phyloP scores from a whole-genome alignment of 78 protist species.

The Carpediemonas membranifera region DNA sequence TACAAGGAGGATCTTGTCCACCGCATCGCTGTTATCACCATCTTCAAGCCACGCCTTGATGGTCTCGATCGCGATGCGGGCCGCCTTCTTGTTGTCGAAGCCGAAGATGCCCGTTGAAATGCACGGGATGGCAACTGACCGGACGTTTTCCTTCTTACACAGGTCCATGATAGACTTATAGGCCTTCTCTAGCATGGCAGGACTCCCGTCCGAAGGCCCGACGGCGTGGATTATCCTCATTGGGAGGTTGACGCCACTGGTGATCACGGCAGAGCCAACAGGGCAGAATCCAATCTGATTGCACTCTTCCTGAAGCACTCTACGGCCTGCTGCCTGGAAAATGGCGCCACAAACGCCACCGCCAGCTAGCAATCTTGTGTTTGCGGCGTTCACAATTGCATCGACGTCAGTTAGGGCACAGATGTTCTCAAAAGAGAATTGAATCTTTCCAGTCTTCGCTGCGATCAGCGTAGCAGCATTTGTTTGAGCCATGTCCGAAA shows the following conservation, averaged over 20 bases:
- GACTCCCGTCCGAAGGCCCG: too few species aligned
- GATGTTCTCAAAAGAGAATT: too few species aligned
- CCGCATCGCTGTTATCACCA: too few species aligned
- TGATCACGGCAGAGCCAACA: too few species aligned
- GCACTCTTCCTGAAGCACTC: not conserved
- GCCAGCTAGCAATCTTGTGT: not conserved
- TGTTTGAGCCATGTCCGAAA: too few species aligned
- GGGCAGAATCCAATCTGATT: too few species aligned
- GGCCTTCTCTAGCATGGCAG: not conserved
- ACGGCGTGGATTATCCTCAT: not conserved
- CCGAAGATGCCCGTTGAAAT: not conserved
- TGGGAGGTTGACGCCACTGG: too few species aligned
- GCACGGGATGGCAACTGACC: not conserved
- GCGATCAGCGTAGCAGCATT: too few species aligned
- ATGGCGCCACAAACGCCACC: not conserved
- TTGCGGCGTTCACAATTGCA: not conserved
- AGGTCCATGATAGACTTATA: not conserved
- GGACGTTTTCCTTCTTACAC: not conserved
- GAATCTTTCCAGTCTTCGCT: too few species aligned
- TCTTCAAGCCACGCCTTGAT: too few species aligned
- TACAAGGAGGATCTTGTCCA: too few species aligned
- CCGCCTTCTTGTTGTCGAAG: not conserved
- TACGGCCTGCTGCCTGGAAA: not conserved
- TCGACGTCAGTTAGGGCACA: not conserved
- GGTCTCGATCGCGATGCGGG: not conserved